Base-by-base conservation (phyloP, 1,284 basidiomycete genomes). In the Megacollybia platyphylla region DNA sequence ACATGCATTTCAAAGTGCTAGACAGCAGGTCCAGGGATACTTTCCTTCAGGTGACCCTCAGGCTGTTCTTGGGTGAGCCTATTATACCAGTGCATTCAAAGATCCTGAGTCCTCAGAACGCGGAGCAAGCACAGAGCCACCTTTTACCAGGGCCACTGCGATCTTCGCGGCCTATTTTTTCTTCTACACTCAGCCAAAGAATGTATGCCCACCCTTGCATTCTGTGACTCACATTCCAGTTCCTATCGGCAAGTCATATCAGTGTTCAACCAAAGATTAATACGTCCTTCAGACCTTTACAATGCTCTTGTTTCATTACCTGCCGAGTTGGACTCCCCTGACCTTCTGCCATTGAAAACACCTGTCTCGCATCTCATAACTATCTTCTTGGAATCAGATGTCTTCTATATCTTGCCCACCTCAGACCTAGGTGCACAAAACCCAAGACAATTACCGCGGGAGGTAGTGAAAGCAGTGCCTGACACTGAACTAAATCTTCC, bases 91-190 rank as follows among this genome's bases (percentile, higher is more conserved):
- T 0, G 20, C 20, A 24, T 3, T 5, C 20, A 24, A 15, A 24
- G 20, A 24, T 24, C 5, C 20, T 46, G 5, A 26, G 15, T 8
- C 41, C 13, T 8, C 46, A 86, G 84, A 87, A 56, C 68, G 68
- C 30, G 61, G 71, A 43, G 56, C 59, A 4, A 62, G 63, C 28
- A 61, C 62, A 0, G 70, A 76, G 49, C 54, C 68, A 11, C 69
- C 70, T 3, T 60, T 81, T 28, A 62, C 57, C 13, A 68, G 76
- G 46, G 67, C 66, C 3, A 68, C 70, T 15, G 77, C 75, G 0
- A 54, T 86, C 18, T 85, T 86, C 52, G 76, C 68, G 2, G 54
- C 82, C 32, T 86, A 86, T 51, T 73, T 73, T 3, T 77, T 86
- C 49, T 76, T 73, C 53, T 61, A 60, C 45, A 76, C 78, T 8